These are phyloP conservation scores for Dittrichia graveolens DNA, from an alignment of 129 eudicot genomes.

Conservation along the genomic window DNA sequence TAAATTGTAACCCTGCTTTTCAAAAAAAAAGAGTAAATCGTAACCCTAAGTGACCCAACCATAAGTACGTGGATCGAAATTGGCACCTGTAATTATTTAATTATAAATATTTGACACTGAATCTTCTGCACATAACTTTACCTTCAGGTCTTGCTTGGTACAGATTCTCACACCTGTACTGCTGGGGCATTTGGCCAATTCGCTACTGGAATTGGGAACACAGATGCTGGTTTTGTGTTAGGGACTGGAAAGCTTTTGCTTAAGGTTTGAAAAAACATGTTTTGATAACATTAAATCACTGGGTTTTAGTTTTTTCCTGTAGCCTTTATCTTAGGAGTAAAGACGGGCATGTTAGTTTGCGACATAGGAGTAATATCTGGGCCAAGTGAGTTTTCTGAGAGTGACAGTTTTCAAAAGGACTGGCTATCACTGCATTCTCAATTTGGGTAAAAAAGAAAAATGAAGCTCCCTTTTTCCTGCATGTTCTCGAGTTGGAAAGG, in stretches of 20 bases:
- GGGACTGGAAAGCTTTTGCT: constrained; percentile 97
- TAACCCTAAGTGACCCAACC: not conserved
- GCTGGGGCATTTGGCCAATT: constrained; percentile 99
- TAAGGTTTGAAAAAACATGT: constrained; percentile 56
- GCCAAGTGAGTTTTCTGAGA: no score
- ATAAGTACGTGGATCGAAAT: constrained; percentile 1
- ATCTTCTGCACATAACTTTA: not conserved
- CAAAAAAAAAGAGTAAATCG: not conserved
- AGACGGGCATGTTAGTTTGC: constrained; percentile 11
- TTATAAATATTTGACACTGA: not conserved
- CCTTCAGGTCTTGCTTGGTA: constrained; percentile 83
- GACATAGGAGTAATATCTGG: no score
- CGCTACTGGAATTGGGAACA: constrained; percentile 92
- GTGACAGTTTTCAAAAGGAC: no score
- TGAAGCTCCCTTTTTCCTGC: no score
- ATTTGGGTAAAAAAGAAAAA: no score
- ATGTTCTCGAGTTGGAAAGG: no score
- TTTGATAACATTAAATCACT: not conserved
- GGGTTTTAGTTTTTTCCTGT: constrained; percentile 7
- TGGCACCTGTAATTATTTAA: not conserved
- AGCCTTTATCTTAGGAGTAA: not conserved
- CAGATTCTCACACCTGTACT: constrained; percentile 97
- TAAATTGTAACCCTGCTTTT: no score
- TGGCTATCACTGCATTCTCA: no score
- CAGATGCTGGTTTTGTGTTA: constrained; percentile 94